These are phyloP conservation scores for Didymella pomorum DNA, from an alignment of 2,329 filamentous ascomycete genomes.

Conservation along the genomic window DNA sequence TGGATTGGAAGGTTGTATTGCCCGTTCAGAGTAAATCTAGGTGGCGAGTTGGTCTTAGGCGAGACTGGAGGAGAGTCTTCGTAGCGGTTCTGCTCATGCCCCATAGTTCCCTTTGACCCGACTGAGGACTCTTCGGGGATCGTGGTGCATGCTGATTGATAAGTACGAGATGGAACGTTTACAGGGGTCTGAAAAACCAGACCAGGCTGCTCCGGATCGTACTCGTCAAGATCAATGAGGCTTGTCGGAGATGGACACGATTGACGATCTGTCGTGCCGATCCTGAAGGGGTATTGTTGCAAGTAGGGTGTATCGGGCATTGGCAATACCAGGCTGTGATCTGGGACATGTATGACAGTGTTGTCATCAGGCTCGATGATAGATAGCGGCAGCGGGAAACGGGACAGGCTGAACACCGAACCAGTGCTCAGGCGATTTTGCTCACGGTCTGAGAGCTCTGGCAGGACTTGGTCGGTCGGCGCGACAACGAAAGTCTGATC, in stretches of 20 bases:
- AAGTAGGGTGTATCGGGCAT: slow-evolving; percentile 26
- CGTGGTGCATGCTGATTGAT: slow-evolving; percentile 36
- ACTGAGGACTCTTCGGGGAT: slow-evolving; percentile 38
- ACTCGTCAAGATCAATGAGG: slow-evolving; percentile 30
- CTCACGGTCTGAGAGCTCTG: slow-evolving; percentile 22
- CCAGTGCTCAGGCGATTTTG: slow-evolving; percentile 36
- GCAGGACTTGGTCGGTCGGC: slow-evolving; percentile 23
- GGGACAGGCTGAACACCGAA: slow-evolving; percentile 49
- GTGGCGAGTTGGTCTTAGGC: slow-evolving; percentile 46
- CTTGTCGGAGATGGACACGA: slow-evolving; percentile 17
- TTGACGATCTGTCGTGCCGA: slow-evolving; percentile 21
- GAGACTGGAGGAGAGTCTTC: slow-evolving; percentile 50
- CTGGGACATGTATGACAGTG: slow-evolving; percentile 60
- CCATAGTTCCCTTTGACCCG: slow-evolving; percentile 22
- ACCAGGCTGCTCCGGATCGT: slow-evolving; percentile 31
- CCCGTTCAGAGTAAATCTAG: slow-evolving; percentile 24
- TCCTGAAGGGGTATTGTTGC: slow-evolving; percentile 36
- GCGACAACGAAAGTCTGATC: slow-evolving; percentile 35
- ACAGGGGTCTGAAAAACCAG: slow-evolving; percentile 31
- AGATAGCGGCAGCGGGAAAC: slow-evolving; percentile 79
- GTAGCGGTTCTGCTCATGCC: slow-evolving; percentile 21
- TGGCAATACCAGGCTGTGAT: slow-evolving; percentile 12
- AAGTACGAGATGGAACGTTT: slow-evolving; percentile 22
- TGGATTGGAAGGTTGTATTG: slow-evolving; percentile 38
- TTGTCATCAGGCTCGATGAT: slow-evolving; percentile 73